Base-by-base conservation (phyloP, 345 rosid genomes). In the Eucalyptus pauciflora region DNA sequence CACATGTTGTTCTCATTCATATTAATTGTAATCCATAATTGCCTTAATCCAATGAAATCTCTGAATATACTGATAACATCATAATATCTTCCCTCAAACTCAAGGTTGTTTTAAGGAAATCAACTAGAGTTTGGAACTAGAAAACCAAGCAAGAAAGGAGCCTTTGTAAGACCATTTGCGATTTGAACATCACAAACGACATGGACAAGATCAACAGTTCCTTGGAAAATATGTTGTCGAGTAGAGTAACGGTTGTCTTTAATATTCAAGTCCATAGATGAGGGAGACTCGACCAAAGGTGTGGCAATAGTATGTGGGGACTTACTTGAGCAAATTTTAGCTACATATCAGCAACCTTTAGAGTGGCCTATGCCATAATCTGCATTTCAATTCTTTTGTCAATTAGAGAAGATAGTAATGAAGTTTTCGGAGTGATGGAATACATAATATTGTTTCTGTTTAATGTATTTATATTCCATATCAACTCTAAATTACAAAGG, bases 41-140 rank as follows among this genome's bases (percentile, higher is more conserved):
- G 64, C 1, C 29, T 58, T 7, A 25, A 2, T 58, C n/a, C 64
- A 25, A 58, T 58, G 64, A 58, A 58, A 58, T 58, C 64, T 58
- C 0, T 27, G 1, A 58, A 58, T 58, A 58, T 58, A 5, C 0
- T 0, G 14, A 58, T 58, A 11, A 58, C 29, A 58, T 58, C 1
- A 58, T 4, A 58, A 25, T 58, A 25, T 58, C 64, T 25, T 0
- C 64, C 64, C n/a, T 58, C 64, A 52, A 52, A 52, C 24, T 0
- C 4, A 18, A 52, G 24, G 58, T 52, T 52, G 24, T 52, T 52
- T 52, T 52, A 52, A 52, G 56, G 56, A 18, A 18, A 52, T 52
- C 56, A 7, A 52, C 0, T 52, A 1, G 56, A 52, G 56, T 18
- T 52, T 52, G 56, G 56, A 52, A 52, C 1, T 52, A 18, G 56